Conservation (phyloP, 1,284 basidiomycete genomes). For the Tilletia horrida region DNA sequence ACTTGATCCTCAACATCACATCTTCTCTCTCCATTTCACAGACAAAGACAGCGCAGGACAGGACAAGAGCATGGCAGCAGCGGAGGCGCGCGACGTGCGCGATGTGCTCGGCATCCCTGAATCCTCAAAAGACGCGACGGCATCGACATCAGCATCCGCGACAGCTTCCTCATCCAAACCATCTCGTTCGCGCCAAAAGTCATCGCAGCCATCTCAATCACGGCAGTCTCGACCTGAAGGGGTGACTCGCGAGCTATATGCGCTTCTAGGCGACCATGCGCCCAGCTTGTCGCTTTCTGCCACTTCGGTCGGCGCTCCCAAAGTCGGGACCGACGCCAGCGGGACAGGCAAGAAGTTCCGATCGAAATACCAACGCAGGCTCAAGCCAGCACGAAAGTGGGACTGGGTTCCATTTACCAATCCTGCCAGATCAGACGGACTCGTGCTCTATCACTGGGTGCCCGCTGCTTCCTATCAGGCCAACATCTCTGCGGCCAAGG, state of each 20-base stretch:
- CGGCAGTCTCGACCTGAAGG: constrained; percentile 2
- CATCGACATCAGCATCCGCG: background rate
- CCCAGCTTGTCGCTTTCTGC: constrained; percentile 64
- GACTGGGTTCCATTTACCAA: constrained; percentile 46
- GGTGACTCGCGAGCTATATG: constrained; percentile 68
- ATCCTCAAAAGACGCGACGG: background rate
- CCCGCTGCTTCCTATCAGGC: background rate
- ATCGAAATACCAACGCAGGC: constrained; percentile 81
- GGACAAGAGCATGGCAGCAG: background rate
- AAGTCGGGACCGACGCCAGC: constrained; percentile 18
- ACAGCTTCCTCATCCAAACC: background rate
- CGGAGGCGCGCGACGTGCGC: constrained; percentile 6
- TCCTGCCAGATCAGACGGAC: constrained; percentile 42
- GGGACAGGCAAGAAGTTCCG: constrained; percentile 60
- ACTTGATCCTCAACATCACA: no score
- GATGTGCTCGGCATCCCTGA: constrained; percentile 12
- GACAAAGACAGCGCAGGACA: background rate
- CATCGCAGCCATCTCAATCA: background rate
- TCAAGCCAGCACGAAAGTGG: constrained; percentile 61
- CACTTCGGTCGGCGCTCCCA: constrained; percentile 56
- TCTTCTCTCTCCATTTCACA: no score
- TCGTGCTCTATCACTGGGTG: constrained; percentile 48
- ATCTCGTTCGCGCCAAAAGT: background rate
- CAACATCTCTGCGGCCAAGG: background rate
- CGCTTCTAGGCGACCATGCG: constrained; percentile 85